phyloP scores from a whole-genome alignment of 2,329 filamentous ascomycete species.

The Pyrenophora graminea region DNA sequence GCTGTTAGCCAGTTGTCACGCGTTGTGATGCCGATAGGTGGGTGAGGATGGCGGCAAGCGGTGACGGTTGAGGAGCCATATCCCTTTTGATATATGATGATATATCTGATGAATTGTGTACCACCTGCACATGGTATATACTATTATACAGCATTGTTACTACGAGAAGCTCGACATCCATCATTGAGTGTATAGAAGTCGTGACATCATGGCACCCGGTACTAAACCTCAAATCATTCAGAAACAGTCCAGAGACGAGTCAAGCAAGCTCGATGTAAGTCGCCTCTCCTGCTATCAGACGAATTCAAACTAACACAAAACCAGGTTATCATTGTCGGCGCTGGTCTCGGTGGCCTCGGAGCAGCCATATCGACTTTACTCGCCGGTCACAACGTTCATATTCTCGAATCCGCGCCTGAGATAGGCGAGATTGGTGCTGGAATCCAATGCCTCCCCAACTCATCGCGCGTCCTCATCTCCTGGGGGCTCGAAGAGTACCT shows the following conservation, averaged over 20 bases:
- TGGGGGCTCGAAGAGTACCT: constrained; percentile 55
- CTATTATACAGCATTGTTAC: background rate
- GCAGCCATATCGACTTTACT: constrained; percentile 55
- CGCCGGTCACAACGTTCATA: constrained; percentile 53
- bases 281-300: background rate
- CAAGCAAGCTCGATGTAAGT: constrained; percentile 35
- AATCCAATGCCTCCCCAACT: constrained; percentile 57
- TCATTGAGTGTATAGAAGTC: background rate
- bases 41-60: constrained; percentile 27
- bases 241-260: constrained; percentile 31
- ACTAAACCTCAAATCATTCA: constrained; percentile 32
- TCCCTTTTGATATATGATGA: constrained; percentile 5
- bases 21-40: constrained; percentile 22
- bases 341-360: constrained; percentile 60
- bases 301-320: background rate
- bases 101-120: constrained; percentile 1
- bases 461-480: constrained; percentile 52
- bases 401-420: constrained; percentile 54
- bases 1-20: constrained; percentile 14
- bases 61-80: constrained; percentile 9
- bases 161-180: background rate
- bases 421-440: constrained; percentile 58
- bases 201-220: constrained; percentile 32
- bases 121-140: background rate
- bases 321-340: constrained; percentile 58